Evolutionary conservation across 352 stramenopile species (phyloP), one percentile per base, ranked within the genome.

Genomic region (Lagenidium giganteum): DNA sequence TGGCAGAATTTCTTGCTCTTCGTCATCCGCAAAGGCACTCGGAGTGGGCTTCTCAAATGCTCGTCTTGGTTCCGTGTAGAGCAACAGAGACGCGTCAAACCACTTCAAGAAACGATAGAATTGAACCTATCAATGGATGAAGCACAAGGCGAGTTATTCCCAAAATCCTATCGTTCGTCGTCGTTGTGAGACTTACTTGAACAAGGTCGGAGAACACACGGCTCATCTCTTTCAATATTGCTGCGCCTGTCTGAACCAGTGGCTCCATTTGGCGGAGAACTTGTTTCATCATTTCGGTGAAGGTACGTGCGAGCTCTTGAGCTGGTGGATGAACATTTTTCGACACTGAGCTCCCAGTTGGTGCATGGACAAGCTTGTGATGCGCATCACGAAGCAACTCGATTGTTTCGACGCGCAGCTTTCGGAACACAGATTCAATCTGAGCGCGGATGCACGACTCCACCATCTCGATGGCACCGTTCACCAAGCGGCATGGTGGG

Each of bases 31-130:
- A n/a, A n/a, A n/a, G n/a, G n/a, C n/a, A n/a, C n/a, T n/a, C n/a
- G n/a, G 42, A n/a, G n/a, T n/a, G n/a, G n/a, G n/a, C n/a, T n/a
- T n/a, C n/a, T n/a, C n/a, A n/a, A 76, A 80, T 23, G 66, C 63
- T 4, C 70, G 67, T 42, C 70, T 74, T 3, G 64, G 56, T 30
- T 87, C 72, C 14, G 64, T 68, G 59, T 83, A 87, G 47, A 61
- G 55, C 8, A 80, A 39, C 23, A 73, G 32, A 0, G 67, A 56
- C 11, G 29, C 42, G 37, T 81, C 83, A 28, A 85, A 82, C 75
- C 75, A 87, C 42, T 73, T 71, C 4, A 87, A 41, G 40, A 83
- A 85, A 32, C 65, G 46, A 42, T 79, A 83, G 36, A 87, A 83
- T 54, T 83, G 67, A 11, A 54, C 56, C 69, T 83, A n/a, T n/a